Percentiles rank a stretch among this genome's conserved stretches.
Evolutionary conservation across 768 basidiomycete genomes (phyloP).

Genomic region (Boletus subparvulus): DNA sequence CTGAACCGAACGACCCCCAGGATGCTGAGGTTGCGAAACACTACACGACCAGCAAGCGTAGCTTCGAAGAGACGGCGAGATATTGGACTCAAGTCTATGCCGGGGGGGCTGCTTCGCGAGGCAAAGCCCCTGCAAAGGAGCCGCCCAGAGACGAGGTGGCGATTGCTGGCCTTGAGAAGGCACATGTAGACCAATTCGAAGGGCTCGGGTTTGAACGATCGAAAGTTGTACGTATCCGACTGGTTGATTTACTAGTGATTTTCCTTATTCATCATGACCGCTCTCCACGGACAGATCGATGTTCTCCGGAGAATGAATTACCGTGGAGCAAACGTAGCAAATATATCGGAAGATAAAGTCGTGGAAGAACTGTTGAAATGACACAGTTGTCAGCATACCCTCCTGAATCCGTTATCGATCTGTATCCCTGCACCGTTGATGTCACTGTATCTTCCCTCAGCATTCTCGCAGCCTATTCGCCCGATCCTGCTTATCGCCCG

Average conservation of each 20-base stretch:
- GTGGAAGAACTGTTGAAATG: constrained; percentile 83
- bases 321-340: constrained; percentile 75
- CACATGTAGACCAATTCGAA: constrained; percentile 84
- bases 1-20: constrained; percentile 95
- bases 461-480: constrained; percentile 14
- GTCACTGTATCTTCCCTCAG: constrained; percentile 25
- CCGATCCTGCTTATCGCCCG: constrained; percentile 14
- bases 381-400: constrained; percentile 29
- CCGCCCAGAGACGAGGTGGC: constrained; percentile 48
- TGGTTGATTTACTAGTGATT: background rate
- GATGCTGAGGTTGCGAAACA: constrained; percentile 99
- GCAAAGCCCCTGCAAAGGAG: constrained; percentile 33
- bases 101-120: constrained; percentile 58
- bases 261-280: constrained; percentile 1
- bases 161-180: constrained; percentile 78
- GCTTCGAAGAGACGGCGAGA: constrained; percentile 89
- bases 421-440: constrained; percentile 27
- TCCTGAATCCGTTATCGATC: constrained; percentile 17
- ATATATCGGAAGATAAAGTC: constrained; percentile 79
- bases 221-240: constrained; percentile 72
- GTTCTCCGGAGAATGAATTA: constrained; percentile 88
- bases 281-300: constrained; percentile 59
- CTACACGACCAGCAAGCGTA: constrained; percentile 81
- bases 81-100: constrained; percentile 96
- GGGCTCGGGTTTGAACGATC: constrained; percentile 75